phyloP scores from a whole-genome alignment of 202 grass and related monocot genomes.

The Zizania palustris region DNA sequence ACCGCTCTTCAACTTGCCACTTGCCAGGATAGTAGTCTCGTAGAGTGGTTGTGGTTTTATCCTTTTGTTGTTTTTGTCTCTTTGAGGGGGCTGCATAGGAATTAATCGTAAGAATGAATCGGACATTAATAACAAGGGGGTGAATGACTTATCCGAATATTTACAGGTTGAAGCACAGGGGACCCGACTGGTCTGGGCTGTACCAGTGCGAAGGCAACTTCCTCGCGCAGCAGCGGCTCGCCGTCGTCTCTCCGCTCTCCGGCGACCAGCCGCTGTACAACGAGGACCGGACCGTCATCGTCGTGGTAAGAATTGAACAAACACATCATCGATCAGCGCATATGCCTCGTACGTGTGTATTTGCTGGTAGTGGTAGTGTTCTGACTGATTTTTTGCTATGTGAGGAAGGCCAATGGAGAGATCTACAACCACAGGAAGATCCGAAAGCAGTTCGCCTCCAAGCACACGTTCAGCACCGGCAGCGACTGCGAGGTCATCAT shows the following conservation, averaged over 20 bases:
- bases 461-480: conserved; percentile 77
- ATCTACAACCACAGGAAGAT: conserved; percentile 85
- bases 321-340: too few relatives aligned
- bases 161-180: conserved; percentile 75
- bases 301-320: conserved; percentile 43
- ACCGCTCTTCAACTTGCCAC: too few relatives aligned
- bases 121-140: too few relatives aligned
- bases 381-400: too few relatives aligned
- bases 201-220: conserved; percentile 58
- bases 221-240: conserved; percentile 77
- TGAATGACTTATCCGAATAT: conserved; percentile 45
- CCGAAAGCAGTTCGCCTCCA: conserved; percentile 20
- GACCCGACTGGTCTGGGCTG: conserved; percentile 78
- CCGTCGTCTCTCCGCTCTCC: conserved; percentile 78
- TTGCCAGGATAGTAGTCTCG: too few relatives aligned
- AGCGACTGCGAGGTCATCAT: conserved; percentile 93
- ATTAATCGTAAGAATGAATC: too few relatives aligned
- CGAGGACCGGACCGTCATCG: conserved; percentile 59
- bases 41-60: too few relatives aligned
- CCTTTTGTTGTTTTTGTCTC: too few relatives aligned
- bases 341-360: too few relatives aligned
- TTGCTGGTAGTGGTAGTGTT: too few relatives aligned
- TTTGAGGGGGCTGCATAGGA: too few relatives aligned
- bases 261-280: conserved; percentile 87
- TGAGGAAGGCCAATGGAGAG: conserved; percentile 67